Percentiles rank a stretch among this genome's conserved stretches.
phyloP scores from a whole-genome alignment of 106 monocot species.

The Acorus calamus region DNA sequence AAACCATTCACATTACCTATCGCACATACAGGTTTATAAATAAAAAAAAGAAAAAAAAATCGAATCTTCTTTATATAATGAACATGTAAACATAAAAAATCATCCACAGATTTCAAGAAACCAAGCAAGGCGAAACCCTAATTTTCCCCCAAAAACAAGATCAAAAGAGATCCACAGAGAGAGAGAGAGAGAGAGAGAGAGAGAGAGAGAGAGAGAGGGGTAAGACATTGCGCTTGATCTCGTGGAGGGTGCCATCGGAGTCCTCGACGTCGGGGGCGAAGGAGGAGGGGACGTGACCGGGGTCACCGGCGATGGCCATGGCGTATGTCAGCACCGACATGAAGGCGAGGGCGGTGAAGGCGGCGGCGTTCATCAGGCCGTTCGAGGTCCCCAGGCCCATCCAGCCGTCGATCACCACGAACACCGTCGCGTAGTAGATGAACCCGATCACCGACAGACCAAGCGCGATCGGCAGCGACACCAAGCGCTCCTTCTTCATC shows the following conservation, averaged over 20 bases:
- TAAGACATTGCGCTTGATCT: constrained; percentile 58
- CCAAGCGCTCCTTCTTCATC: constrained; percentile 39
- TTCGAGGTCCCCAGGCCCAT: constrained; percentile 16
- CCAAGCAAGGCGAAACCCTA: too few species aligned
- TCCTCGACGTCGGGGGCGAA: constrained; percentile 54
- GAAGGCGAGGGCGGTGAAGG: constrained; percentile 26
- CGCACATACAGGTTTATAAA: too few species aligned
- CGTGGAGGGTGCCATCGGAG: constrained; percentile 41
- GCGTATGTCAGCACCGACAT: constrained; percentile 36
- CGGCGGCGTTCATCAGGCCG: constrained; percentile 35
- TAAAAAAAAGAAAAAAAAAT: too few species aligned
- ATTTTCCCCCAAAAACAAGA: too few species aligned
- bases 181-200: too few species aligned
- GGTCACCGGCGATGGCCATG: constrained; percentile 38
- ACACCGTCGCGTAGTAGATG: constrained; percentile 29
- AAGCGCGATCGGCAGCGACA: constrained; percentile 46
- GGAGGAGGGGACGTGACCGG: constrained; percentile 45
- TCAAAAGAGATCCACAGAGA: too few species aligned
- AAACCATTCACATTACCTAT: too few species aligned
- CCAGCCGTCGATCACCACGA: constrained; percentile 26
- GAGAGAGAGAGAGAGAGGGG: too few species aligned
- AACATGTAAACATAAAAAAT: too few species aligned
- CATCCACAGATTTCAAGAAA: too few species aligned
- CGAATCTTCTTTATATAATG: too few species aligned
- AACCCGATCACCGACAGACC: constrained; percentile 34